phyloP scores from a whole-genome alignment of 352 stramenopile genomes.

The Blastocystis sp. region DNA sequence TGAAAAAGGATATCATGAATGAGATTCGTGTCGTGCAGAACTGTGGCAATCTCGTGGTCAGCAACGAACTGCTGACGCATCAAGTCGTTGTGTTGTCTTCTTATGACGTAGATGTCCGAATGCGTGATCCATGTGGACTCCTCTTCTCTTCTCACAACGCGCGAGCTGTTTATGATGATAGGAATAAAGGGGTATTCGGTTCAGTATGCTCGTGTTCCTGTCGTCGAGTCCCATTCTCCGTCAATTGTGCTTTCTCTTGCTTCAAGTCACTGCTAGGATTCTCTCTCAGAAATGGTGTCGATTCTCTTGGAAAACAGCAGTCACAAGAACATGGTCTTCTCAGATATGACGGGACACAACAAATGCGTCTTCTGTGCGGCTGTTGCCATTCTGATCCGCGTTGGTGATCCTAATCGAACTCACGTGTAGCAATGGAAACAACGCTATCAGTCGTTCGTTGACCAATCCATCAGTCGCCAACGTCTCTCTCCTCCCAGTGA shows the following conservation, averaged over 20 bases:
- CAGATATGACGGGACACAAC: constrained; percentile 46
- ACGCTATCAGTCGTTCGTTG: neutral
- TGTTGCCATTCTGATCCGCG: constrained; percentile 24
- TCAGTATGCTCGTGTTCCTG: neutral
- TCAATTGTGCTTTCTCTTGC: neutral
- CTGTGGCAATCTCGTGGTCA: constrained; percentile 56
- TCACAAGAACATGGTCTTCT: constrained; percentile 34
- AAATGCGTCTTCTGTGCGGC: constrained; percentile 3
- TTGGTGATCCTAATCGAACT: neutral
- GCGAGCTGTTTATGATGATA: constrained; percentile 41
- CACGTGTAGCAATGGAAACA: constrained; percentile 43
- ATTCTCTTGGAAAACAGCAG: constrained; percentile 36
- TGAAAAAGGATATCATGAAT: constrained; percentile 71
- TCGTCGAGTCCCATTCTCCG: constrained; percentile 32
- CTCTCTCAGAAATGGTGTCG: constrained; percentile 25
- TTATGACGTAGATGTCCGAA: neutral
- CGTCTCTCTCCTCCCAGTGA: neutral
- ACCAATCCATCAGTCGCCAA: neutral
- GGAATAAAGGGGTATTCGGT: neutral
- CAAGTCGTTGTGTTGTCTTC: neutral
- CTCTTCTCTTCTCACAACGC: constrained; percentile 21
- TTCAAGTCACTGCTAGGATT: neutral
- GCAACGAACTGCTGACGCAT: constrained; percentile 34
- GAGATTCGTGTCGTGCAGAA: constrained; percentile 62
- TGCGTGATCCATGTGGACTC: constrained; percentile 32